Evolutionary conservation across 331 rosid genomes (phyloP).

Genomic region (Rosa hybrid): DNA sequence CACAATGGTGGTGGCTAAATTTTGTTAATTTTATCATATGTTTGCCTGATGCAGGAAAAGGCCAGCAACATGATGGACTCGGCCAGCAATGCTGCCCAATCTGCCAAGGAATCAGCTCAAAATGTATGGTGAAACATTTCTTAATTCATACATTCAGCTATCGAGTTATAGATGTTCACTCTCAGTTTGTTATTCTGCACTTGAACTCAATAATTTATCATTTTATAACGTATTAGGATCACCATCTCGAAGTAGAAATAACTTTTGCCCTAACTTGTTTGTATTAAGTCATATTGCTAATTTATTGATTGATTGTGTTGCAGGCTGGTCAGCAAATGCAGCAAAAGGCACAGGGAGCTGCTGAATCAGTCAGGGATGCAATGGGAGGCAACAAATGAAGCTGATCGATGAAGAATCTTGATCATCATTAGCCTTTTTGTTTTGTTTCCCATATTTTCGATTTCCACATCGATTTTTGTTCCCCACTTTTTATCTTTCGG

Average conservation of each 20-base stretch:
- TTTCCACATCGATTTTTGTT: neutral
- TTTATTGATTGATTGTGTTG: neutral
- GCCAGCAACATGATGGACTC: conserved; percentile 42
- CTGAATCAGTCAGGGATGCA: conserved; percentile 39
- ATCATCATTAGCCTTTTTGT: neutral
- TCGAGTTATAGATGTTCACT: neutral
- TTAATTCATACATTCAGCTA: no score
- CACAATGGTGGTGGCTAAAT: neutral
- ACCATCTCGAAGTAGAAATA: neutral
- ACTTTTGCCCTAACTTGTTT: neutral
- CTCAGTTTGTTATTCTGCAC: neutral
- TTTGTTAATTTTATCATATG: neutral
- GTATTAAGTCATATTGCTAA: neutral
- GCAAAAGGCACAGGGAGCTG: conserved; percentile 50
- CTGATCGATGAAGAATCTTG: conserved; percentile 9
- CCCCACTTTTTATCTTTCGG: neutral
- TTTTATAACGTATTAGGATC: neutral
- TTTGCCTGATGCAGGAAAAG: conserved; percentile 40
- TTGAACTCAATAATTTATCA: no score
- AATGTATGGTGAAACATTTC: conserved; percentile 31
- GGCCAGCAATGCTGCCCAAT: conserved; percentile 63
- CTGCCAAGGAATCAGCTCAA: conserved; percentile 56
- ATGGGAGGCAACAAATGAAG: conserved; percentile 41
- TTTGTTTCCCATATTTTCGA: no score
- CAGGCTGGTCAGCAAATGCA: conserved; percentile 48